Evolutionary conservation across 2,329 filamentous ascomycete genomes (phyloP).

Genomic region (Teratosphaeria viscida): DNA sequence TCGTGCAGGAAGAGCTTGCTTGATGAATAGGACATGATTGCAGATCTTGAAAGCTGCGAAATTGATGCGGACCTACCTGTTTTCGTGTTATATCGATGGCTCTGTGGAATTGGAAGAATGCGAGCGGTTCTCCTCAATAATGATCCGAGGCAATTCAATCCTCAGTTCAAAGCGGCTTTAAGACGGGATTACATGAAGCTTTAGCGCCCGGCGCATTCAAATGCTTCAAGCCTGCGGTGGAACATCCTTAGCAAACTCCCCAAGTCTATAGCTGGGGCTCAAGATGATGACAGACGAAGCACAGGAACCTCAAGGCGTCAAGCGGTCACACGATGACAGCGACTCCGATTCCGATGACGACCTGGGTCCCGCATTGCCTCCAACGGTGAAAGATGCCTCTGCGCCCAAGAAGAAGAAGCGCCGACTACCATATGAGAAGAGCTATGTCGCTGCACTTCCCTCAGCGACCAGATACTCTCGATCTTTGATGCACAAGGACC

Average conservation of each 20-base stretch:
- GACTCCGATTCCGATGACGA: conserved; percentile 64
- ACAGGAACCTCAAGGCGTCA: conserved; percentile 15
- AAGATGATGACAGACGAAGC: conserved; percentile 9
- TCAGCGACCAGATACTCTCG: conserved; percentile 75
- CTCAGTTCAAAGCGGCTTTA: background rate
- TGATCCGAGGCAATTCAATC: background rate
- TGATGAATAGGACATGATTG: conserved; percentile 1
- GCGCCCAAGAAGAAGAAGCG: conserved; percentile 80
- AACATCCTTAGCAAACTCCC: background rate
- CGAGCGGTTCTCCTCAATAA: background rate
- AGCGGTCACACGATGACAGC: conserved; percentile 30
- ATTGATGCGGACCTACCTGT: background rate
- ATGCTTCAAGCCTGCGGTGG: background rate
- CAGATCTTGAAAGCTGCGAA: background rate
- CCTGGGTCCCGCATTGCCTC: conserved; percentile 84
- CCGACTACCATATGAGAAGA: conserved; percentile 85
- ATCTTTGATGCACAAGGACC: conserved; percentile 97
- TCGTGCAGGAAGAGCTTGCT: conserved; percentile 17
- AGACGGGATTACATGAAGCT: background rate
- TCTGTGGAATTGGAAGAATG: too few species aligned
- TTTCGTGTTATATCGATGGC: background rate
- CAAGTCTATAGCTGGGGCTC: background rate
- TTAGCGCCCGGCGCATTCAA: conserved; percentile 4
- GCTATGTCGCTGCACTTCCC: conserved; percentile 85
- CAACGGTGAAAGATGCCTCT: conserved; percentile 39